Evolutionary conservation across 2,329 filamentous ascomycete species (phyloP), one percentile per base, ranked within the genome.

Genomic region (Cladosporium sp.): DNA sequence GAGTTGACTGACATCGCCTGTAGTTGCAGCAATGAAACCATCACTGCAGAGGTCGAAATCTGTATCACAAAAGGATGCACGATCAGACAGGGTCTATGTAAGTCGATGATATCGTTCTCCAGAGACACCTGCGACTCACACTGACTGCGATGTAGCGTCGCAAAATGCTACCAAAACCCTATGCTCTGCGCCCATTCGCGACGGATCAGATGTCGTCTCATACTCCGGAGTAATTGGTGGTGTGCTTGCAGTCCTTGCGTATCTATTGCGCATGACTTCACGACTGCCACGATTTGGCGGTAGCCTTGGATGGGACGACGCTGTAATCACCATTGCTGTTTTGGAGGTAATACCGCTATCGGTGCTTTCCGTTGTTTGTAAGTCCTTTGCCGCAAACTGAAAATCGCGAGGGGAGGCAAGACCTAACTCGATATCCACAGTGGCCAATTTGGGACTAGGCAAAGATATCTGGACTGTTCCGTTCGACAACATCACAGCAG

Each of bases 391-490:
- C 3, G 8, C 8, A 26, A 4, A 16, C 6, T 32, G 18, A n/a
- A 18, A 54, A n/a, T 54, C 16, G 51, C 28, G 28, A 30, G 18
- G 18, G 26, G 7, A 13, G 18, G 7, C 18, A 54, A 54, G 21
- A 2, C 8, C 10, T 32, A 54, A 54, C 28, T 54, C 18, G n/a
- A n/a, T 32, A 1, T 30, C 21, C 25, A 3, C 18, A 69, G 64
- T 70, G 49, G 67, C 69, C 11, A 64, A 72, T 14, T 21, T 65
- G 13, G 71, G 71, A 16, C 64, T 72, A 7, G 71, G 71, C 1
- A 70, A 69, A 63, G 71, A 72, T 23, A 67, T 70, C 46, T 70
- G 68, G 68, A 66, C 62, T 21, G 57, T 68, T 5, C 67, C 67
- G 6, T 66, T 68, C 25, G 64, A 66, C 4, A 64, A 70, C 23